A percentile compares a stretch with the other conserved stretches of the same genome.
Conservation (phyloP, 2,329 filamentous ascomycete genomes). For the Rasamsonia emersonii region DNA sequence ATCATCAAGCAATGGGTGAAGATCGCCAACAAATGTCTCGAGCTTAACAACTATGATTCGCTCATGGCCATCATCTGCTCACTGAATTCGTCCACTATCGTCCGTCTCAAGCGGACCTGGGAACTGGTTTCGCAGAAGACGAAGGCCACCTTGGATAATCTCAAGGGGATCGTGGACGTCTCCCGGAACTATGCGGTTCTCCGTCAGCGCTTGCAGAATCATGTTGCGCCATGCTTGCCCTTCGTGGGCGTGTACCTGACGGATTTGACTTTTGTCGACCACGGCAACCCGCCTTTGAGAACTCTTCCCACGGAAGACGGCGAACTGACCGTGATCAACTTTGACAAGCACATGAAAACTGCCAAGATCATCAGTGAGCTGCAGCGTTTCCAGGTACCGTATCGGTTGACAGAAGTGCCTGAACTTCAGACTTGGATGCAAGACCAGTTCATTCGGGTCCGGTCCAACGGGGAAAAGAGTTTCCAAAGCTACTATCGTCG, state of each 20-base stretch:
- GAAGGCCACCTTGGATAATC: constrained; percentile 65
- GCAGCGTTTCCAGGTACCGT: constrained; percentile 92
- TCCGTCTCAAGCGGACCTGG: constrained; percentile 84
- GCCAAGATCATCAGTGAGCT: constrained; percentile 93
- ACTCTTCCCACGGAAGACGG: constrained; percentile 59
- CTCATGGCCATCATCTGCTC: constrained; percentile 96
- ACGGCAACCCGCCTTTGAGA: constrained; percentile 81
- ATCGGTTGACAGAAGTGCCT: constrained; percentile 69
- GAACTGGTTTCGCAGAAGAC: constrained; percentile 77
- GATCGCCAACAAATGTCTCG: constrained; percentile 74
- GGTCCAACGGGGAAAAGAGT: constrained; percentile 53
- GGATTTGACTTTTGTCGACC: constrained; percentile 90
- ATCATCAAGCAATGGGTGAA: constrained; percentile 99
- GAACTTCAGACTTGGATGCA: constrained; percentile 94
- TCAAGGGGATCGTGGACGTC: constrained; percentile 80
- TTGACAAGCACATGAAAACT: constrained; percentile 91
- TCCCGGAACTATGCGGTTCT: constrained; percentile 86
- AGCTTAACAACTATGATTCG: constrained; percentile 91
- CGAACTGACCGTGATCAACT: constrained; percentile 80
- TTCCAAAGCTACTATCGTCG: constrained; percentile 69
- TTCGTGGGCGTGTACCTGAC: constrained; percentile 96
- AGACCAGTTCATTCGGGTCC: constrained; percentile 68
- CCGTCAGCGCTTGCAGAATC: constrained; percentile 71
- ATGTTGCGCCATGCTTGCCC: constrained; percentile 84
- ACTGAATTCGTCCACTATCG: constrained; percentile 83